These are phyloP conservation scores for Plasmodium adleri DNA, from an alignment of 169 alveolate species.

Conservation along the genomic window DNA sequence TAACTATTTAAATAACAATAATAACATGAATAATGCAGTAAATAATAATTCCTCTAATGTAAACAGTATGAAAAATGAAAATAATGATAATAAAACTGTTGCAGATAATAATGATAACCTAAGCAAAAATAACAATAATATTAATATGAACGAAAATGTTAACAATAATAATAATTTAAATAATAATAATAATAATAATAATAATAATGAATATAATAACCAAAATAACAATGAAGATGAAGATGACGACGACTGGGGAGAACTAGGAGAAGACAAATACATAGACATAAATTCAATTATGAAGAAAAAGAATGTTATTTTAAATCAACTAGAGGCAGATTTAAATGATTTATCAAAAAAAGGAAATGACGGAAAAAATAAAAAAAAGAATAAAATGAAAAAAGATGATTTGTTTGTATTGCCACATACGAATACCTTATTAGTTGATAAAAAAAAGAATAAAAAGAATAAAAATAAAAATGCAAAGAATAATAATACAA, in stretches of 20 bases:
- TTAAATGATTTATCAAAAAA: conserved; percentile 46
- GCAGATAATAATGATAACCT: neutral
- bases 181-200: conserved; percentile 5
- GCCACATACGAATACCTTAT: neutral
- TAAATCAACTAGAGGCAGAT: conserved; percentile 56
- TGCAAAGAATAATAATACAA: conserved; percentile 27
- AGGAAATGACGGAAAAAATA: conserved; percentile 62
- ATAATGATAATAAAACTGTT: neutral
- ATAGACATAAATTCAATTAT: conserved; percentile 67
- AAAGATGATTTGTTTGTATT: conserved; percentile 17
- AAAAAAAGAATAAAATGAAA: conserved; percentile 48
- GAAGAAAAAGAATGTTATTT: conserved; percentile 51
- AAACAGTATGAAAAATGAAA: neutral
- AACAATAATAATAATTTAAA: neutral
- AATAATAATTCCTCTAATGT: neutral
- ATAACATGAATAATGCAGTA: neutral
- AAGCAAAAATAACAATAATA: neutral
- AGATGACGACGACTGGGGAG: conserved; percentile 74
- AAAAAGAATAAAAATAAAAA: conserved; percentile 67
- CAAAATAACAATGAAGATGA: conserved; percentile 36
- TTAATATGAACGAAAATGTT: neutral
- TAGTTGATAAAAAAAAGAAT: conserved; percentile 43
- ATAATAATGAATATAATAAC: neutral
- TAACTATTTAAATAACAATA: conserved; percentile 7
- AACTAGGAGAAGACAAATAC: conserved; percentile 68